A percentile compares a stretch with the other conserved stretches of the same genome.
These are phyloP conservation scores for Phytophthora agathidicida DNA, from an alignment of 352 stramenopile genomes.

Conservation along the genomic window DNA sequence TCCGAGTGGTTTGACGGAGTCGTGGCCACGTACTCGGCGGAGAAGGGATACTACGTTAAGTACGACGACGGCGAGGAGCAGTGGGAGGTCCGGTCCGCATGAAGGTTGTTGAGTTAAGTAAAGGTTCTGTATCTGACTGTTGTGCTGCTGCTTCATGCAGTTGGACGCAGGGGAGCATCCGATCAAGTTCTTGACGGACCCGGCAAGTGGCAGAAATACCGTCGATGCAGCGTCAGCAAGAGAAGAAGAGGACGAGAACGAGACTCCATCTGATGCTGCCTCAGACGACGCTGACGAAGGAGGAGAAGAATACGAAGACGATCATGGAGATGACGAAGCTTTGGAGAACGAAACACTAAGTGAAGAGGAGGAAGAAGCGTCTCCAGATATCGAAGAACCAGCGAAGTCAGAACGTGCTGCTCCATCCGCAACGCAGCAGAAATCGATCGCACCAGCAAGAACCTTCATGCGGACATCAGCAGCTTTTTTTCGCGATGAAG, in stretches of 20 bases:
- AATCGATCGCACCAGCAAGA: constrained; percentile 6
- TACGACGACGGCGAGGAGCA: constrained; percentile 83
- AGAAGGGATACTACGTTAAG: constrained; percentile 61
- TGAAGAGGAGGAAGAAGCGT: not conserved
- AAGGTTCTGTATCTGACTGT: not conserved
- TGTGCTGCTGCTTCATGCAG: constrained; percentile 8
- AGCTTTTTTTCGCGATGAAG: constrained; percentile 62
- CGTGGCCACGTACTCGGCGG: constrained; percentile 35
- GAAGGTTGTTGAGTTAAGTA: not conserved
- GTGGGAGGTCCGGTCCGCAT: constrained; percentile 76
- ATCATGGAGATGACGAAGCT: constrained; percentile 7
- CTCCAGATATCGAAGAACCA: not conserved
- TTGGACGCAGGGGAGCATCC: constrained; percentile 24
- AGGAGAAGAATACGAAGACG: constrained; percentile 23
- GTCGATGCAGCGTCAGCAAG: constrained; percentile 18
- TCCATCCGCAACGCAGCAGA: not conserved
- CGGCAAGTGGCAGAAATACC: constrained; percentile 5
- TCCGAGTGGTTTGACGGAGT: constrained; percentile 70
- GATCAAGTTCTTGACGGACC: constrained; percentile 23
- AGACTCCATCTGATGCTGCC: not conserved
- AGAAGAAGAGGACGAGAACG: constrained; percentile 24
- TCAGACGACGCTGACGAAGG: constrained; percentile 1
- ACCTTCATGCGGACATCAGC: constrained; percentile 27
- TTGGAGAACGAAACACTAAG: not conserved
- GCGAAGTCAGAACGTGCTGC: no score